Base-by-base conservation (phyloP, 2,329 filamentous ascomycete species). In the Ophiostoma quercus region DNA sequence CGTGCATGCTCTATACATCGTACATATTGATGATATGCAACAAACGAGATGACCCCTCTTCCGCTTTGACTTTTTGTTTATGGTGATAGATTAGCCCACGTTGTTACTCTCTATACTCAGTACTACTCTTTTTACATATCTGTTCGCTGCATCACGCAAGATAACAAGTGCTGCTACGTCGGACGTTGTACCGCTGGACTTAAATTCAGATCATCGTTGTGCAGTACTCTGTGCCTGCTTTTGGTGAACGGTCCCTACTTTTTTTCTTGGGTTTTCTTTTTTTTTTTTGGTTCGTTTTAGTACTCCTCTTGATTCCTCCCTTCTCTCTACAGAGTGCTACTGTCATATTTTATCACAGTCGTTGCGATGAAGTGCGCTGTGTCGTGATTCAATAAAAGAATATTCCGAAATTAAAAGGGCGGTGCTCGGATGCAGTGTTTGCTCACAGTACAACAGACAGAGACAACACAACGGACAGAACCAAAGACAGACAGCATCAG, bases 331-430 rank as follows among this genome's bases (percentile, higher is more conserved):
- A n/a, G 37, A 7, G 2, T 54, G 25, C 47, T n/a, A 9, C 25
- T 29, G 22, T 22, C n/a, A 22, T 25, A 16, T 12, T 25, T 22
- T 4, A 25, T 57, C 9, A 29, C 51, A 47, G 7, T 25, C 12
- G 11, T 57, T 14, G 22, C 51, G 22, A 25, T 57, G 51, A 8
- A 8, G 9, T 25, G 11, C 8, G 19, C 16, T 29, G 43, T n/a
- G 43, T 47, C 43, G 43, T 22, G 51, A 25, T n/a, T 54, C 51
- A 57, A 57, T 11, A 57, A 57, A 57, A 12, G 51, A 57, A 57
- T 25, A 57, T 57, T 25, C 51, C 51, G 51, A 25, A 57, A 57
- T 57, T 57, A 25, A 57, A 57, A 57, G 51, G 51, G 51, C n/a
- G n/a, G 51, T 57, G 51, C 51, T 57, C 51, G 51, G 51, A 57